A percentile compares a stretch with the other conserved stretches of the same genome.
These are phyloP conservation scores for Floccularia luteovirens DNA, from an alignment of 768 basidiomycete genomes.

Conservation along the genomic window DNA sequence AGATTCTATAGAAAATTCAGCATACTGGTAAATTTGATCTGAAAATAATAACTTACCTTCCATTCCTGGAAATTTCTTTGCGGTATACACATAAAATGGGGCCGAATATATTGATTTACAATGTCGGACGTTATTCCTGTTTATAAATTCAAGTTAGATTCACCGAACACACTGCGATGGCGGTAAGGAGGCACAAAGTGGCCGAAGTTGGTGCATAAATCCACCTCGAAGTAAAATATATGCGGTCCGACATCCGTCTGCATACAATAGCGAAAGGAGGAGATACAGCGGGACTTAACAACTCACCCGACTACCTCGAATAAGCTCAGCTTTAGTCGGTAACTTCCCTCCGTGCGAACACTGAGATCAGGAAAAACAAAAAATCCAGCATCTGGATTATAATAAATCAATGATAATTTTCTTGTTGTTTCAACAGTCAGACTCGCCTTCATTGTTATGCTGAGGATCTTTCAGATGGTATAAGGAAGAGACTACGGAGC, in stretches of 20 bases:
- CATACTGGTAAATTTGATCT: neutral
- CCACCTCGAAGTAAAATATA: neutral
- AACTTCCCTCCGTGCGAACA: constrained; percentile 88
- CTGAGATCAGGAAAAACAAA: constrained; percentile 96
- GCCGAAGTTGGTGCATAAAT: neutral
- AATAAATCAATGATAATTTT: neutral
- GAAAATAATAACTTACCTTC: constrained; percentile 49
- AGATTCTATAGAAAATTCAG: constrained; percentile 47
- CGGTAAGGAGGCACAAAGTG: neutral
- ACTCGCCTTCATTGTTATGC: constrained; percentile 36
- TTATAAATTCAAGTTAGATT: neutral
- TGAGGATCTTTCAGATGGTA: constrained; percentile 83
- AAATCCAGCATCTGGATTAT: constrained; percentile 73
- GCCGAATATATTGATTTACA: constrained; percentile 87
- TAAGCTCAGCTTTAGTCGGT: constrained; percentile 61
- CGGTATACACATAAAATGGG: constrained; percentile 91
- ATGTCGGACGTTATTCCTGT: constrained; percentile 77
- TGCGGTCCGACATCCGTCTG: neutral
- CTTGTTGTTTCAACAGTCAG: neutral
- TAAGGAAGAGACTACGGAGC: constrained; percentile 81
- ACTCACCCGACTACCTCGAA: constrained; percentile 92
- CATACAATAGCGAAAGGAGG: constrained; percentile 2
- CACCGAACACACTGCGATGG: too few relatives aligned
- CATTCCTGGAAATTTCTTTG: constrained; percentile 97
- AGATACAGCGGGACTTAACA: constrained; percentile 1